Percentiles rank a stretch among this genome's conserved stretches.
These are phyloP conservation scores for Chaetomium sp. DNA, from an alignment of 2,329 filamentous ascomycete species.

Conservation along the genomic window DNA sequence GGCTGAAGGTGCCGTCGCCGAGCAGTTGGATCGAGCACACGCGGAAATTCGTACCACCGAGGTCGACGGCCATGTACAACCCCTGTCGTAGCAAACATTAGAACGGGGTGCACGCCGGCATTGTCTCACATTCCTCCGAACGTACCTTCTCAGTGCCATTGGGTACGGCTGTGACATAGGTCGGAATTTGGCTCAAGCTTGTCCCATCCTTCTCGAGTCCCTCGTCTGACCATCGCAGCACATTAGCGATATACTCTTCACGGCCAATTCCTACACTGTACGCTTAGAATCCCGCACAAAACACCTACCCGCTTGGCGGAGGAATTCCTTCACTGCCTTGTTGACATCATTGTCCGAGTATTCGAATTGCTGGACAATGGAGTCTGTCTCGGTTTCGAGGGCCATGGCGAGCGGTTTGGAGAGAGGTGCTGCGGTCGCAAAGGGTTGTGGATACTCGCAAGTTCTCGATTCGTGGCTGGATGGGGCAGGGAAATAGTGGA, in stretches of 20 bases:
- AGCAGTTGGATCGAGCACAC: slow-evolving; percentile 93
- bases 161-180: slow-evolving; percentile 90
- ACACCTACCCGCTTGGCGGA: slow-evolving; percentile 67
- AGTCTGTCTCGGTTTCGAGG: slow-evolving; percentile 64
- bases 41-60: slow-evolving; percentile 97
- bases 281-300: background rate
- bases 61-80: slow-evolving; percentile 89
- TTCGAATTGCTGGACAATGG: slow-evolving; percentile 78
- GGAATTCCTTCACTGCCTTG: slow-evolving; percentile 75
- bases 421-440: slow-evolving; percentile 47
- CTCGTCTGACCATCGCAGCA: slow-evolving; percentile 51
- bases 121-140: background rate
- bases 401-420: slow-evolving; percentile 55
- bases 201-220: slow-evolving; percentile 72
- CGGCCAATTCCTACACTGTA: background rate
- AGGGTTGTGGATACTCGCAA: slow-evolving; percentile 50
- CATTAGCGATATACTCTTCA: slow-evolving; percentile 12
- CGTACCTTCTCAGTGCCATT: slow-evolving; percentile 93
- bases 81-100: slow-evolving; percentile 50
- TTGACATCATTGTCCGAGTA: slow-evolving; percentile 73
- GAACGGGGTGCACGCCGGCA: background rate
- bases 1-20: slow-evolving; percentile 89
- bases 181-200: slow-evolving; percentile 90
- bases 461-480: slow-evolving; percentile 29
- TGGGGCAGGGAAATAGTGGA: slow-evolving; percentile 38